These are phyloP conservation scores for Neurospora terricola DNA, from an alignment of 495 filamentous ascomycete genomes.

Conservation along the genomic window DNA sequence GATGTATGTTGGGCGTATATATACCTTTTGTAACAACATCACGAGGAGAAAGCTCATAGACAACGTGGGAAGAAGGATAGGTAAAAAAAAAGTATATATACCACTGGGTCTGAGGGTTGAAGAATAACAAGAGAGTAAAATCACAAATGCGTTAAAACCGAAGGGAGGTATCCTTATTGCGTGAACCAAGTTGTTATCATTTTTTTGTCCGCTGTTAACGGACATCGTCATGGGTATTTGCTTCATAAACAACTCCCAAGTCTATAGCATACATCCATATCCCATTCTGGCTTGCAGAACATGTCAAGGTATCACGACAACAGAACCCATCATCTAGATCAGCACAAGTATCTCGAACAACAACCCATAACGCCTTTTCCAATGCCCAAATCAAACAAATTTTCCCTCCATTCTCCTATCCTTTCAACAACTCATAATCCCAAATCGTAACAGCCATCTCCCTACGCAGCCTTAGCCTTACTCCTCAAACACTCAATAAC, in stretches of 20 bases:
- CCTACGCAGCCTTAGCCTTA: slow-evolving; percentile 20
- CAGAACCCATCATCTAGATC: neutral
- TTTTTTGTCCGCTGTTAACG: neutral
- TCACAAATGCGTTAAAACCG: neutral
- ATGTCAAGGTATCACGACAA: neutral
- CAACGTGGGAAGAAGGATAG: neutral
- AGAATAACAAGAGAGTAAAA: neutral
- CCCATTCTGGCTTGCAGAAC: neutral
- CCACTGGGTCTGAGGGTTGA: neutral
- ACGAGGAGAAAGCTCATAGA: neutral
- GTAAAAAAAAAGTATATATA: neutral
- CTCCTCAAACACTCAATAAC: slow-evolving; percentile 60
- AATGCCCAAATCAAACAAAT: neutral
- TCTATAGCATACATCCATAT: neutral
- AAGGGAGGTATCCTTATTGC: neutral
- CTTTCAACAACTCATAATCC: slow-evolving; percentile 3
- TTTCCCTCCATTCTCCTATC: neutral
- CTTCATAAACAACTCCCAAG: neutral
- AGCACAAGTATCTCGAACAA: neutral
- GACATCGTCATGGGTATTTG: neutral
- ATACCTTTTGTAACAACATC: neutral
- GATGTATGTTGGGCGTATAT: neutral
- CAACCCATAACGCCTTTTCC: neutral
- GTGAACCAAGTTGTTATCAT: neutral
- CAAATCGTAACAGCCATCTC: neutral